A percentile compares a stretch with the other conserved stretches of the same genome.
These are phyloP conservation scores for Solanum lignicaule DNA, from an alignment of 257 asterid genomes.

Conservation along the genomic window DNA sequence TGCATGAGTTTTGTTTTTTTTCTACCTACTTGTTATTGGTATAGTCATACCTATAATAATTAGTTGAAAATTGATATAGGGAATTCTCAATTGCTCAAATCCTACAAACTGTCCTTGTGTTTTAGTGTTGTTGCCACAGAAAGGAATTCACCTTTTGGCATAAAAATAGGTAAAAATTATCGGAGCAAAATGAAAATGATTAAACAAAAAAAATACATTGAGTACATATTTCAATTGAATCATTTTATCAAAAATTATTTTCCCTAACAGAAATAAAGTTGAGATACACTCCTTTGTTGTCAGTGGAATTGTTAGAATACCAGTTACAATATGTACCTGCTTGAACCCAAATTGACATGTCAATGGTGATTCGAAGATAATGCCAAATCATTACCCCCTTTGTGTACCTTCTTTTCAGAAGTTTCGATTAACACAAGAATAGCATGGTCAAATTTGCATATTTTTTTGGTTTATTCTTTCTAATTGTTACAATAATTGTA, in stretches of 20 bases:
- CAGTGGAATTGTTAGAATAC: neutral
- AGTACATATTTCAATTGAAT: neutral
- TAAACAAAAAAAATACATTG: neutral
- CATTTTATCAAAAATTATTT: neutral
- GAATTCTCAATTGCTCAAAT: neutral
- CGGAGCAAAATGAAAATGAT: neutral
- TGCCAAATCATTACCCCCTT: neutral
- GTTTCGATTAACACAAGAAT: neutral
- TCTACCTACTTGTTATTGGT: neutral
- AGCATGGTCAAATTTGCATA: neutral
- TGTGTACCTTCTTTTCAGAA: neutral
- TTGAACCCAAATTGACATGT: neutral
- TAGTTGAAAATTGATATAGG: neutral
- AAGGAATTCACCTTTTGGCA: neutral
- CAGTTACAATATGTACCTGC: neutral
- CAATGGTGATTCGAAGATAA: neutral
- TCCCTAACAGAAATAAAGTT: neutral
- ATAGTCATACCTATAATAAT: neutral
- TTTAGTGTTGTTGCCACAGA: neutral
- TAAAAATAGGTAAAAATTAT: neutral
- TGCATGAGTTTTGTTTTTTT: neutral
- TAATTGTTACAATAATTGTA: conserved; percentile 10
- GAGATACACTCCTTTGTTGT: neutral
- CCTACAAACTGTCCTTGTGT: neutral
- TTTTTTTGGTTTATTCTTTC: neutral